Base-by-base conservation (phyloP, 139 green algal genomes). In the Chlamydomonas sp. region DNA sequence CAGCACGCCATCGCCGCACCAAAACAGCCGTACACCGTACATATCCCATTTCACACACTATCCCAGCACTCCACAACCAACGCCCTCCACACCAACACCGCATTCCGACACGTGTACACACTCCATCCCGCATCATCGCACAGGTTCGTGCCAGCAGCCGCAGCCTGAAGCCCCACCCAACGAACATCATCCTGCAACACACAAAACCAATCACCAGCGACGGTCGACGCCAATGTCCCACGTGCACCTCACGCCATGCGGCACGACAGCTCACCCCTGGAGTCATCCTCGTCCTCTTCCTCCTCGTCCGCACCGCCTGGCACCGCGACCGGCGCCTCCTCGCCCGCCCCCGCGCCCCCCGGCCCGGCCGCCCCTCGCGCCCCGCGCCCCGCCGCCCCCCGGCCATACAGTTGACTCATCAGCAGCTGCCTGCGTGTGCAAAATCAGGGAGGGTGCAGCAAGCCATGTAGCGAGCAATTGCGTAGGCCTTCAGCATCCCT, bases 341-440 rank as follows among this genome's bases (percentile, higher is more conserved):
- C 84, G 3, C 20, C 77, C 15, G 10, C 81, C 8, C 3, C 83
- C 71, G 5, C 77, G 4, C n/a, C 71, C 20, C 6, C 71, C 68
- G 68, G 68, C 17, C 72, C 72, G 7, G 61, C 81, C 75, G 60
- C 82, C 4, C 69, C 68, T 1, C 60, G 69, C 15, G 76, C 75
- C n/a, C 73, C 75, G 63, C 77, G 81, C 12, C 58, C 84, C 4
- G 74, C 71, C 0, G 62, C 80, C 67, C 61, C 75, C 57, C 89
- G 79, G 59, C 88, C 85, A 66, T 92, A 89, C 78, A 93, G n/a
- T 64, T 90, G 85, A 49, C 86, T 83, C 86, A 92, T 77, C 8
- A 94, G 80, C 78, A 90, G 71, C 72, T 91, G 75, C 85, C 31
- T 49, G 31, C 31, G 31, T 49, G 31, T 49, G 31, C 31, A 49